Base-by-base conservation (phyloP, 1,284 basidiomycete genomes). In the Melampsora larici-populina region DNA sequence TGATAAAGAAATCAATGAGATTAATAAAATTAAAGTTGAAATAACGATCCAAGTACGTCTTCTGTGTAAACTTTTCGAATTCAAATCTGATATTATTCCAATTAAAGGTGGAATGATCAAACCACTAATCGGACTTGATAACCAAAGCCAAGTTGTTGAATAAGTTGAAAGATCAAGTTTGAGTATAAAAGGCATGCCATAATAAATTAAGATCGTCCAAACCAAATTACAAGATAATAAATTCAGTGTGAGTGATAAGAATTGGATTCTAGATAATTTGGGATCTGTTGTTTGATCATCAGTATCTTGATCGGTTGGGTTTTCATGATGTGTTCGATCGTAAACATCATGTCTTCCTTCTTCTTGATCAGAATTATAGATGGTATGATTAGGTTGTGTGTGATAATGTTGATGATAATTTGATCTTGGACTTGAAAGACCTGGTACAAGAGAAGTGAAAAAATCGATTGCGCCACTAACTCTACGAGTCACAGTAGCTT, bases 131-230 rank as follows among this genome's bases (percentile, higher is more conserved):
- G 73, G 73, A 58, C 55, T 66, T n/a, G 33, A 33, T 11, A 68
- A n/a, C 26, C 43, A 74, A 29, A 74, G 60, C 40, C 66, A 31
- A 29, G 65, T 64, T 36, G 36, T 33, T 36, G 62, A 65, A 13
- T 26, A 6, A 40, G 63, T 40, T 21, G 62, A 65, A 2, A 64
- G 62, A 33, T 29, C 26, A 26, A 74, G 62, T 36, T 55, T 65
- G 71, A 74, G 43, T 31, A 74, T 21, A 46, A 74, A 74, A 21
- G 71, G 71, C 13, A 74, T 55, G 43, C 26, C 46, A 55, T 74
- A 66, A 36, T 55, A 74, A 62, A 64, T 65, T 15, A 49, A 21
- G 43, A 66, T n/a, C 58, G 65, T 64, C 2, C 29, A 74, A 26
- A 74, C 29, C 15, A 74, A 64, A n/a, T 74, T 62, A 48, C 40